Base-by-base conservation (phyloP, 169 alveolate species). In the Babesia divergens region DNA sequence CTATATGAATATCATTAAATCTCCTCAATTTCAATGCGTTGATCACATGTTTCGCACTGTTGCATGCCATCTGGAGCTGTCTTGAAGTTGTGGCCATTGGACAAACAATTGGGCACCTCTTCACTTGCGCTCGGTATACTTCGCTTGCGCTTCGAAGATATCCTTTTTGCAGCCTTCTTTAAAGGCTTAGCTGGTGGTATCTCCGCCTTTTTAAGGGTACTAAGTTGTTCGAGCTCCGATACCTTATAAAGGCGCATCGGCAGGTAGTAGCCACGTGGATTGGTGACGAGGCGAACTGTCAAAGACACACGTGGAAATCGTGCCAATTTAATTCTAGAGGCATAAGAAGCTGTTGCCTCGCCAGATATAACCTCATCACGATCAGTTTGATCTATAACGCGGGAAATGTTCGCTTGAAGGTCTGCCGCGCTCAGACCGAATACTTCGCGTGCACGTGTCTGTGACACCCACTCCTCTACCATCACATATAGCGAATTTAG, bases 231-330 rank as follows among this genome's bases (percentile, higher is more conserved):
- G 0, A 71, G 38, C 54, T 71, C 68, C 46, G 66, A 50, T 28
- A 52, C 49, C 5, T 71, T 71, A 56, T 71, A 71, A 24, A 71
- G 37, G 28, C 74, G 62, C 83, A 71, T 71, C 22, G 83, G 83
- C 37, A 26, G 18, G 50, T 37, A 31, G 58, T 71, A 71, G 29
- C 83, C 83, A 22, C 83, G 64, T 2, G 83, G 83, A 42, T 71
- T 71, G 34, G 22, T 43, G 37, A 71, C 75, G 22, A 71, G 54
- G 26, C 64, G 62, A 14, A 71, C 56, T 0, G 83, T 71, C 50
- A 71, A 29, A 1, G 74, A 65, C 18, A 71, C 83, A 0, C 34
- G 44, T 13, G 83, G 83, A 24, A 59, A 4, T 37, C 29, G 32
- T 40, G 42, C 72, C 26, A 47, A 35, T 24, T 71, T 71, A 2